Evolutionary conservation across 805 yeast species (phyloP), one percentile per base, ranked within the genome.

Genomic region (Tetrapisispora iriomotensis): DNA sequence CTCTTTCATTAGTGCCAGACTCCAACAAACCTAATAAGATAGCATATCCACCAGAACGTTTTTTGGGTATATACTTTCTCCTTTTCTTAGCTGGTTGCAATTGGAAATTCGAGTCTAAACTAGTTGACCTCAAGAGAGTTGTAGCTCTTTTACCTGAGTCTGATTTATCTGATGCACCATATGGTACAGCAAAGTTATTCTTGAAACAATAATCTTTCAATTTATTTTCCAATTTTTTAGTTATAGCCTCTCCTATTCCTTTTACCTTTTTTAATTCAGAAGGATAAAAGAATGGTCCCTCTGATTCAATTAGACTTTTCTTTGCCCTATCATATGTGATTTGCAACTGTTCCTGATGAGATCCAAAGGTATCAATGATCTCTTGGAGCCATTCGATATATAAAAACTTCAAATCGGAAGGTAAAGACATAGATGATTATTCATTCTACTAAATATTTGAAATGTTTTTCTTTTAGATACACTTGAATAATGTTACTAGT

Each of bases 11-110:
- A 4, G 61, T 56, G 49, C 79, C 86, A 21, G 53, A 40, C 33
- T 73, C 65, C 36, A 67, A 61, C 3, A 87, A 60, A 0, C 79
- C 78, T 15, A 85, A 44, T 15, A 87, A 50, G 8, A 87, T 81
- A 0, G 92, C 95, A 62, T 83, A 88, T 0, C 83, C 94, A 1
- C 96, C 96, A 0, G 92, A 76, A 26, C 88, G 62, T 44, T 76
- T 75, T 35, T 67, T 69, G 0, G 96, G 96, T 0, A 86, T 69
- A 56, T 82, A 86, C 27, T 60, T 66, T 33, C 60, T 55, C 24
- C 46, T 51, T 45, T 48, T 55, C 41, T 33, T 36, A 10, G 38
- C 22, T 6, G 29, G n/a, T 13, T 24, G 10, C 6, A 13, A 5
- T 6, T 5, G 10, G 4, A 17, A 6, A 34, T 25, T 18, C 9